Evolutionary conservation across 306 rosid species (phyloP).

Genomic region (Bauhinia variegata): DNA sequence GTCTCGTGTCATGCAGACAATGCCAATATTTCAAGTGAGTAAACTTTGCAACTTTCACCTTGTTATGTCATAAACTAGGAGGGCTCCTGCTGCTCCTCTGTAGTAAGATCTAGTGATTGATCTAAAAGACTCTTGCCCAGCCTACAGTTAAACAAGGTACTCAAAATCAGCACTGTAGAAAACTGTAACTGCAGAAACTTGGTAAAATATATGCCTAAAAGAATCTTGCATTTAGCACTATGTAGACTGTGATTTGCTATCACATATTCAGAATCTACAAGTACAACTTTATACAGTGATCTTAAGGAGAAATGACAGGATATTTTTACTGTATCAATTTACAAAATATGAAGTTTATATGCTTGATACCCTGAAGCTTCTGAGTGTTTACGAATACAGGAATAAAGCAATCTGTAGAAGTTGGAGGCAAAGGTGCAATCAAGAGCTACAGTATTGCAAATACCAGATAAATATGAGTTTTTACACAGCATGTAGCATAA

Average conservation of each 20-base stretch:
- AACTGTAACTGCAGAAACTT: neutral
- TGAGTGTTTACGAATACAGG: neutral
- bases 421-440: no score
- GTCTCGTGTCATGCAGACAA: neutral
- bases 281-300: neutral
- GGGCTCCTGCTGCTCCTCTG: slow-evolving; percentile 97
- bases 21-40: slow-evolving; percentile 8
- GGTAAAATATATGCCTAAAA: neutral
- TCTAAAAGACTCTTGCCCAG: slow-evolving; percentile 98
- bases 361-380: slow-evolving; percentile 18
- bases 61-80: slow-evolving; percentile 94
- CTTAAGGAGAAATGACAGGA: slow-evolving; percentile 2
- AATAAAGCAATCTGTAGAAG: no score
- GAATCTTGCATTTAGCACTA: neutral
- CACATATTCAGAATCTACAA: slow-evolving; percentile 5
- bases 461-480: neutral
- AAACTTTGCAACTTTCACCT: slow-evolving; percentile 52
- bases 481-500: neutral
- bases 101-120: slow-evolving; percentile 97
- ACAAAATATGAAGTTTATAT: slow-evolving; percentile 6
- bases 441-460: slow-evolving; percentile 1
- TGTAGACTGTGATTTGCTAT: neutral
- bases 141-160: slow-evolving; percentile 54
- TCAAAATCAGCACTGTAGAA: slow-evolving; percentile 30
- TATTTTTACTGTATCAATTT: neutral